These are phyloP conservation scores for Beauveria bassiana DNA, from an alignment of 2,329 filamentous ascomycete genomes.

Conservation along the genomic window DNA sequence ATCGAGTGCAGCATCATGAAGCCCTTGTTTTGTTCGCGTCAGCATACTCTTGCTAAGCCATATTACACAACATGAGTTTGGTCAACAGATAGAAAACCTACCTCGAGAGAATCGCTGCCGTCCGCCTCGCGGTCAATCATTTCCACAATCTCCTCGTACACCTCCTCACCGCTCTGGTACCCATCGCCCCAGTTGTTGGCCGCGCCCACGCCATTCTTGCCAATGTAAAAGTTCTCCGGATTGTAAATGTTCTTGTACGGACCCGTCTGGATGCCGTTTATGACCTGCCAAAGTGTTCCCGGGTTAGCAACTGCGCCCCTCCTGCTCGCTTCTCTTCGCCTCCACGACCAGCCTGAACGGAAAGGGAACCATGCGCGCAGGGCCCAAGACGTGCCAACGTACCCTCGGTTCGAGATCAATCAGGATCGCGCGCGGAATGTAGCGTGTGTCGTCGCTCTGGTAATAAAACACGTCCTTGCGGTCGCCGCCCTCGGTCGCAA, in stretches of 20 bases:
- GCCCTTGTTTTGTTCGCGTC: slow-evolving; percentile 41
- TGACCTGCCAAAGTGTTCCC: slow-evolving; percentile 43
- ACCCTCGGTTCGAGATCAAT: slow-evolving; percentile 91
- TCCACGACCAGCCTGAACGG: not conserved
- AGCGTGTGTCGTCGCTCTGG: slow-evolving; percentile 96
- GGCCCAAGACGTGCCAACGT: slow-evolving; percentile 13
- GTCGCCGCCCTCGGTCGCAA: slow-evolving; percentile 94
- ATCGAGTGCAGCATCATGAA: slow-evolving; percentile 99
- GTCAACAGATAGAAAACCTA: slow-evolving; percentile 25
- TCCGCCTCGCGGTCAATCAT: slow-evolving; percentile 99
- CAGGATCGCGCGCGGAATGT: slow-evolving; percentile 92
- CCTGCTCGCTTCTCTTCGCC: not conserved
- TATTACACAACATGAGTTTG: not conserved
- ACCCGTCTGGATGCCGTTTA: slow-evolving; percentile 86
- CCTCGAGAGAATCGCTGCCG: slow-evolving; percentile 92
- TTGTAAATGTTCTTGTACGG: slow-evolving; percentile 99
- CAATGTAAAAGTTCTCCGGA: slow-evolving; percentile 96
- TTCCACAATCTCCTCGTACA: slow-evolving; percentile 96
- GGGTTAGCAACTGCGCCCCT: not conserved
- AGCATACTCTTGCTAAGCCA: too few relatives aligned
- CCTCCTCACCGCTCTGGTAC: slow-evolving; percentile 83
- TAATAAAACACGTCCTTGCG: slow-evolving; percentile 99
- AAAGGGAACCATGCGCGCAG: not conserved
- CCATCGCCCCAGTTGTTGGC: slow-evolving; percentile 98
- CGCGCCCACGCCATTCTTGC: slow-evolving; percentile 86